A percentile compares a stretch with the other conserved stretches of the same genome.
These are phyloP conservation scores for Mycena rebaudengoi DNA, from an alignment of 768 basidiomycete genomes.

Conservation along the genomic window DNA sequence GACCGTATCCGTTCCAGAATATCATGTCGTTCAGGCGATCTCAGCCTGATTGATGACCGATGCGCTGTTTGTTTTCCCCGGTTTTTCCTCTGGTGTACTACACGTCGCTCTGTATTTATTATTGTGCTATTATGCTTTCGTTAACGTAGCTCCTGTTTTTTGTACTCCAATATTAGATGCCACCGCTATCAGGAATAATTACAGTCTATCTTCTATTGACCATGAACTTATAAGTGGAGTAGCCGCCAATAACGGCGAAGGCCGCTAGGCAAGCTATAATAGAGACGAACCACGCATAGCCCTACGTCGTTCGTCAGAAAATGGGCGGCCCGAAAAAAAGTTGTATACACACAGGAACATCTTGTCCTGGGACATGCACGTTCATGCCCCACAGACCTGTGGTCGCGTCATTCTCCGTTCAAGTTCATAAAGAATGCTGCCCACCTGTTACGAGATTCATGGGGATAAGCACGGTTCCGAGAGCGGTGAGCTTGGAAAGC, in stretches of 20 bases:
- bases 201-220: conserved; percentile 44
- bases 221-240: conserved; percentile 83
- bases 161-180: conserved; percentile 19
- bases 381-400: conserved; percentile 98
- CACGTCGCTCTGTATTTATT: conserved; percentile 17
- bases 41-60: neutral
- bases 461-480: conserved; percentile 96
- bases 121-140: conserved; percentile 18
- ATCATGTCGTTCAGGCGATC: conserved; percentile 6
- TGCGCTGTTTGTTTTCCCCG: neutral
- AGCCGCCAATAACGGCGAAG: conserved; percentile 85
- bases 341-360: conserved; percentile 49
- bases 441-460: conserved; percentile 96
- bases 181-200: conserved; percentile 20
- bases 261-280: conserved; percentile 84
- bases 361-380: conserved; percentile 93
- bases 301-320: conserved; percentile 35
- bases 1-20: conserved; percentile 18
- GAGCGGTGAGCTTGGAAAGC: conserved; percentile 93
- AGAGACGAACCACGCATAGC: conserved; percentile 85
- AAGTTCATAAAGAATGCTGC: conserved; percentile 21
- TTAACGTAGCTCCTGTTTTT: neutral
- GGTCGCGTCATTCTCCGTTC: neutral
- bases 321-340: conserved; percentile 15
- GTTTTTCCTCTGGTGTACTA: neutral